Conservation (phyloP, 2,329 filamentous ascomycete species). For the Truncatella angustata region DNA sequence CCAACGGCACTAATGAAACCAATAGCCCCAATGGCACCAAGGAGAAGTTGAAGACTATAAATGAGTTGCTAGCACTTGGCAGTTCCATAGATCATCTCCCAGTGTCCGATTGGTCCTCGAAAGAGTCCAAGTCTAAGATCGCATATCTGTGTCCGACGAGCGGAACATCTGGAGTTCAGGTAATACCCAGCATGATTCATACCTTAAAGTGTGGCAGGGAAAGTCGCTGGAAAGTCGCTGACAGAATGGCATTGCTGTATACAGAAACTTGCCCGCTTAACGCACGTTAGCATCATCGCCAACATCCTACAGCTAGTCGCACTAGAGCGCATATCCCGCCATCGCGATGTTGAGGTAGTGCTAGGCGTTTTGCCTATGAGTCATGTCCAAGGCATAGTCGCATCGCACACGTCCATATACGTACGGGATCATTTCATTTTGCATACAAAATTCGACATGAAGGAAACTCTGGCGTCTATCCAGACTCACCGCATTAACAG, state of each 20-base stretch:
- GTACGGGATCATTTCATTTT: slow-evolving; percentile 4
- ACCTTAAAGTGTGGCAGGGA: too few species aligned
- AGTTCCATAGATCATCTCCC: neutral
- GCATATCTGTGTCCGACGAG: slow-evolving; percentile 2
- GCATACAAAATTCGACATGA: slow-evolving; percentile 7
- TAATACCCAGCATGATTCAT: too few species aligned
- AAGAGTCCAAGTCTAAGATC: neutral
- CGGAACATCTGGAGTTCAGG: slow-evolving; percentile 3
- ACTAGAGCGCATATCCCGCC: neutral
- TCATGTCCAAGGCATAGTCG: slow-evolving; percentile 7
- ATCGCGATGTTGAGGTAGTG: slow-evolving; percentile 3
- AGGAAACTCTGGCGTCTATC: slow-evolving; percentile 1
- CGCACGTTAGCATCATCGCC: neutral
- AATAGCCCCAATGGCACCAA: too few species aligned
- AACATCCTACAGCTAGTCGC: neutral
- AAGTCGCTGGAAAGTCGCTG: too few species aligned
- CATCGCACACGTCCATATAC: slow-evolving; percentile 4
- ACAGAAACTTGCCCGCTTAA: slow-evolving; percentile 1
- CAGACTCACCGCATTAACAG: slow-evolving; percentile 2
- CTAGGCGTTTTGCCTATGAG: slow-evolving; percentile 6
- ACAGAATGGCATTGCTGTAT: too few species aligned
- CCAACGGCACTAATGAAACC: neutral
- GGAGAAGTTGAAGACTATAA: neutral
- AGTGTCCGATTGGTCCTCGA: neutral
- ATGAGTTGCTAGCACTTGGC: neutral